phyloP scores from a whole-genome alignment of 164 flowering plant species.

The Liquidambar formosana region DNA sequence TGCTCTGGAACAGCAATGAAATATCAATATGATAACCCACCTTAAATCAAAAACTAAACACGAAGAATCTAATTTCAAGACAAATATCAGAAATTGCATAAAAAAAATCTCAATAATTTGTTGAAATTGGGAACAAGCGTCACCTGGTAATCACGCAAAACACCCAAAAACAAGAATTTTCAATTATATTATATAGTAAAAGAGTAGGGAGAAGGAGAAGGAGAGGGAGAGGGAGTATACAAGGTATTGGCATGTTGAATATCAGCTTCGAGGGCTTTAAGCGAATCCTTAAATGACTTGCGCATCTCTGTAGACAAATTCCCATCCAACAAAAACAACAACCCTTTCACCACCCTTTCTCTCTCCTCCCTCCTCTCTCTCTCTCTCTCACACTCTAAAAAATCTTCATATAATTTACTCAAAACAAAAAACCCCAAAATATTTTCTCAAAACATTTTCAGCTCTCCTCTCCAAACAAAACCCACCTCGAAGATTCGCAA shows the following conservation, averaged over 20 bases:
- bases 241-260: conserved; percentile 74
- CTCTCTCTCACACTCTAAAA: no score
- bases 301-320: conserved; percentile 34
- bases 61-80: no score
- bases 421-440: no score
- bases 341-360: not conserved
- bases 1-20: no score
- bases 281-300: conserved; percentile 64
- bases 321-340: conserved; percentile 15
- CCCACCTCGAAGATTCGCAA: not conserved
- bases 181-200: not conserved
- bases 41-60: no score
- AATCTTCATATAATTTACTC: no score
- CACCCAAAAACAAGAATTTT: not conserved
- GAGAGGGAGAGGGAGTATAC: conserved; percentile 31
- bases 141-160: not conserved
- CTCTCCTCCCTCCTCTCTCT: no score
- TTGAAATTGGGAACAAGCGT: not conserved
- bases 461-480: no score
- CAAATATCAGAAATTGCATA: no score
- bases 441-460: no score
- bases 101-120: no score
- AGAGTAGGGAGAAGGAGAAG: not conserved
- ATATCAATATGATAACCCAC: no score
- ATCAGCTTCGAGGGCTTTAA: conserved; percentile 78